These are phyloP conservation scores for Mycena vitilis DNA, from an alignment of 768 basidiomycete species.

Conservation along the genomic window DNA sequence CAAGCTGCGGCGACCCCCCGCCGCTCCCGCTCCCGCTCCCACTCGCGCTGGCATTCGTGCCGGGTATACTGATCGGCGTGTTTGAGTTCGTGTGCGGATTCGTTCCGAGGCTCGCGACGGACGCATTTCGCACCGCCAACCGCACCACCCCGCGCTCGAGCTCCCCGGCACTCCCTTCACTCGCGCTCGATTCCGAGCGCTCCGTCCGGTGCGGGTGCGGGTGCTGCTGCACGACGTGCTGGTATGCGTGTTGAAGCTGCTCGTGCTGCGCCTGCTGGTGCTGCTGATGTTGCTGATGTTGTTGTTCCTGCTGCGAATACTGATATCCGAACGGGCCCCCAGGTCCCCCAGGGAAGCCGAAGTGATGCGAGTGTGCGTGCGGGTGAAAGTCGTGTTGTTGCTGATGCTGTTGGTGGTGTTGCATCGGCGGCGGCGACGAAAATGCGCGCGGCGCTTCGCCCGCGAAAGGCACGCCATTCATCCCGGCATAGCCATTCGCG, in stretches of 20 bases:
- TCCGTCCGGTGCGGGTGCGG: constrained; percentile 19
- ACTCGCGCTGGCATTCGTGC: constrained; percentile 58
- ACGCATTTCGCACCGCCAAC: constrained; percentile 9
- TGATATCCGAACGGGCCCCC: constrained; percentile 1
- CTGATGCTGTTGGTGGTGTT: constrained; percentile 6
- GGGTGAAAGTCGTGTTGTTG: constrained; percentile 5
- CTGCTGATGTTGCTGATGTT: constrained; percentile 7
- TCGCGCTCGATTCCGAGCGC: constrained; percentile 32
- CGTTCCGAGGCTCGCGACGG: constrained; percentile 23
- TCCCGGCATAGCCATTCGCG: constrained; percentile 39
- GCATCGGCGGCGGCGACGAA: constrained; percentile 34
- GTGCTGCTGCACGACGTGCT: background rate
- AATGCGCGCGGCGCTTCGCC: constrained; percentile 34
- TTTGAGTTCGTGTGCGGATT: background rate
- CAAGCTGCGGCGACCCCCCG: constrained; percentile 78
- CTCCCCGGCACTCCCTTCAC: constrained; percentile 19
- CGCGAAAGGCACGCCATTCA: constrained; percentile 17
- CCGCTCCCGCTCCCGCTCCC: constrained; percentile 57
- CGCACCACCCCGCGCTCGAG: constrained; percentile 23
- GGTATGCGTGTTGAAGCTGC: constrained; percentile 5
- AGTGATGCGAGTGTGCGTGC: constrained; percentile 3
- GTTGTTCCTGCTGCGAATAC: background rate
- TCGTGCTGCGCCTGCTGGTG: constrained; percentile 9
- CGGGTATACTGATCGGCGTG: constrained; percentile 33
- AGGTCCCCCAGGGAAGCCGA: constrained; percentile 10